Conservation (phyloP, 352 stramenopile species). For the Elongisporangium anandrum region DNA sequence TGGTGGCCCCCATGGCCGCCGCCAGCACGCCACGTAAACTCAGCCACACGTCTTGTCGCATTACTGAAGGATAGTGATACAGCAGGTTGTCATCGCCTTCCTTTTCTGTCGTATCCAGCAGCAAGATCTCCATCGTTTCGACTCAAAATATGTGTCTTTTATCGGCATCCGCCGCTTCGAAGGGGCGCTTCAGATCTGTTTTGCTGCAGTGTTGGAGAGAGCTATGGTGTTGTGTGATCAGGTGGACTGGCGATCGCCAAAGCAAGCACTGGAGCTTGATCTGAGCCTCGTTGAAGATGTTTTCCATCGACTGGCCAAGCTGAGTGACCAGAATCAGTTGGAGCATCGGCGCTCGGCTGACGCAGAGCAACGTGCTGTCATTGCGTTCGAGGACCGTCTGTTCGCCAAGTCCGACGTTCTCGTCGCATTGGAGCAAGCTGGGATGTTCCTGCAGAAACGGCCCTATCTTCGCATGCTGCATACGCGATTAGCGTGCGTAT, state of each 20-base stretch:
- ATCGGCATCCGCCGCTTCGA: neutral
- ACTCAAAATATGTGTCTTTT: conserved; percentile 8
- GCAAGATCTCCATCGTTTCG: conserved; percentile 36
- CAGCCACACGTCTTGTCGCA: conserved; percentile 18
- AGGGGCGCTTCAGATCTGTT: neutral
- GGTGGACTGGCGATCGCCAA: conserved; percentile 44
- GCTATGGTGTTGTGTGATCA: conserved; percentile 35
- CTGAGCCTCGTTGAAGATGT: conserved; percentile 47
- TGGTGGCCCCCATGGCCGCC: conserved; percentile 43
- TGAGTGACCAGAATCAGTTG: conserved; percentile 15
- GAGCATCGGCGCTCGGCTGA: neutral
- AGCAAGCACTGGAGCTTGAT: conserved; percentile 42
- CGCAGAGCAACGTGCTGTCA: neutral
- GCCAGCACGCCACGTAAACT: conserved; percentile 54
- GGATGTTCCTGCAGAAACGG: conserved; percentile 43
- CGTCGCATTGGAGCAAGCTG: conserved; percentile 29
- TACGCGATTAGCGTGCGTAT: conserved; percentile 48
- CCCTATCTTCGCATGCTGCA: conserved; percentile 51
- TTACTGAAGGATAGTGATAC: conserved; percentile 24
- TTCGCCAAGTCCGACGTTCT: conserved; percentile 63
- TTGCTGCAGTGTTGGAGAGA: neutral
- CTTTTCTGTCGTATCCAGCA: conserved; percentile 60
- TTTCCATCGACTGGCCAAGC: conserved; percentile 34
- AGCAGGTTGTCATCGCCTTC: conserved; percentile 69
- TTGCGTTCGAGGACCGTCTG: conserved; percentile 22